Evolutionary conservation across 805 yeast genomes (phyloP).

Genomic region (Saccharomycopsis selenospora): DNA sequence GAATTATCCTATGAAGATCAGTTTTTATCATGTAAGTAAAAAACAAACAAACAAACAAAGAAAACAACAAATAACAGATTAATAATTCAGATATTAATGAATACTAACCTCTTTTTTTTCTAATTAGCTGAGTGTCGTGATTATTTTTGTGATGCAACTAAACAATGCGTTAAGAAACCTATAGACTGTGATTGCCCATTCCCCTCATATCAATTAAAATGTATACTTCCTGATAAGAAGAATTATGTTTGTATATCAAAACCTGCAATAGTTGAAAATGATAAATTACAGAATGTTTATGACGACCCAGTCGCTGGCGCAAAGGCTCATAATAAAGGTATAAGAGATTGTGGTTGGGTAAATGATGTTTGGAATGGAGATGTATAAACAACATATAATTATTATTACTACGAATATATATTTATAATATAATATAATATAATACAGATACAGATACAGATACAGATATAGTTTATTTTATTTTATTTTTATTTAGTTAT

Average conservation of each 20-base stretch:
- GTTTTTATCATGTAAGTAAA: slow-evolving; percentile 27
- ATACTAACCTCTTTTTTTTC: slow-evolving; percentile 1
- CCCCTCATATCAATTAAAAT: slow-evolving; percentile 77
- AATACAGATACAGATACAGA: too few species aligned
- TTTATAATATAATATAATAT: too few species aligned
- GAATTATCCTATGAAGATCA: slow-evolving; percentile 30
- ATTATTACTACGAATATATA: slow-evolving; percentile 2
- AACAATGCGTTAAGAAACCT: slow-evolving; percentile 62
- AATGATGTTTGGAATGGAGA: slow-evolving; percentile 58
- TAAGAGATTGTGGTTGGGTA: slow-evolving; percentile 85
- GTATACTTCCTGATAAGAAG: slow-evolving; percentile 60
- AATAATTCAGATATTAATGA: too few species aligned
- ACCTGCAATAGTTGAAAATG: slow-evolving; percentile 46
- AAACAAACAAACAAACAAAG: not conserved
- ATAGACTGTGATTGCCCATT: slow-evolving; percentile 85
- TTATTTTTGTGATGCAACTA: slow-evolving; percentile 79
- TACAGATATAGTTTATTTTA: too few species aligned
- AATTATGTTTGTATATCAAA: slow-evolving; percentile 77
- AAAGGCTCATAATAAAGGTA: slow-evolving; percentile 36
- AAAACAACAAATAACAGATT: not conserved
- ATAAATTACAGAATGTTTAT: slow-evolving; percentile 29
- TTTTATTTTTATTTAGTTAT: not conserved
- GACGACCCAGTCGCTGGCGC: slow-evolving; percentile 45
- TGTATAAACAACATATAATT: slow-evolving; percentile 26
- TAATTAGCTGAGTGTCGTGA: slow-evolving; percentile 46